Conservation (phyloP, 2,329 filamentous ascomycete genomes). For the Aureobasidium sp. region DNA sequence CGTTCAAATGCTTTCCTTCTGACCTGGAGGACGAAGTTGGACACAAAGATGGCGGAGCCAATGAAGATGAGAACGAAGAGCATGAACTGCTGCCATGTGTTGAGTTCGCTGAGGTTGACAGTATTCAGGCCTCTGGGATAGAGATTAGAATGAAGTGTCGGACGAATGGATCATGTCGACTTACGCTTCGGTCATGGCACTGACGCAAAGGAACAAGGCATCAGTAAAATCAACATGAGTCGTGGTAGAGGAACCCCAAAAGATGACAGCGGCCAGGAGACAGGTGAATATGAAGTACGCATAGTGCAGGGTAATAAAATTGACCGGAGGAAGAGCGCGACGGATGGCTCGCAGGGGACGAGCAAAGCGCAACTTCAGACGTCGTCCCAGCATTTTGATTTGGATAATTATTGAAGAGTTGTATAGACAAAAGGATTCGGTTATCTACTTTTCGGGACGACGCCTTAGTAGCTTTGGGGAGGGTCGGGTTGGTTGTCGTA, state of each 20-base stretch:
- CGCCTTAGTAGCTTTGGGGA: constrained; percentile 5
- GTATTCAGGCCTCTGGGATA: constrained; percentile 54
- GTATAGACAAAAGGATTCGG: not conserved
- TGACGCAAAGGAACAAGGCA: constrained; percentile 59
- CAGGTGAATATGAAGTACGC: constrained; percentile 55
- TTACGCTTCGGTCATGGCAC: constrained; percentile 57
- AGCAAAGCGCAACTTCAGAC: constrained; percentile 10
- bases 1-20: constrained; percentile 57
- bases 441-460: constrained; percentile 9
- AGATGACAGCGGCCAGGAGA: constrained; percentile 52
- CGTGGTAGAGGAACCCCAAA: constrained; percentile 53
- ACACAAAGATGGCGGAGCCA: constrained; percentile 62
- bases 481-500: constrained; percentile 6
- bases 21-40: constrained; percentile 55
- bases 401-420: not conserved
- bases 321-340: constrained; percentile 21
- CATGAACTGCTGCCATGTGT: constrained; percentile 60
- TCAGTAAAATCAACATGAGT: constrained; percentile 53
- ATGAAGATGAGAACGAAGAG: constrained; percentile 59
- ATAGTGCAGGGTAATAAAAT: constrained; percentile 50
- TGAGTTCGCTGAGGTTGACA: constrained; percentile 56
- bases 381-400: constrained; percentile 5
- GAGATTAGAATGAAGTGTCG: not conserved
- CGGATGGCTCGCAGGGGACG: constrained; percentile 11
- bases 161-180: constrained; percentile 14